Conservation (phyloP, 2,329 filamentous ascomycete species). For the Calonectria henricotiae region DNA sequence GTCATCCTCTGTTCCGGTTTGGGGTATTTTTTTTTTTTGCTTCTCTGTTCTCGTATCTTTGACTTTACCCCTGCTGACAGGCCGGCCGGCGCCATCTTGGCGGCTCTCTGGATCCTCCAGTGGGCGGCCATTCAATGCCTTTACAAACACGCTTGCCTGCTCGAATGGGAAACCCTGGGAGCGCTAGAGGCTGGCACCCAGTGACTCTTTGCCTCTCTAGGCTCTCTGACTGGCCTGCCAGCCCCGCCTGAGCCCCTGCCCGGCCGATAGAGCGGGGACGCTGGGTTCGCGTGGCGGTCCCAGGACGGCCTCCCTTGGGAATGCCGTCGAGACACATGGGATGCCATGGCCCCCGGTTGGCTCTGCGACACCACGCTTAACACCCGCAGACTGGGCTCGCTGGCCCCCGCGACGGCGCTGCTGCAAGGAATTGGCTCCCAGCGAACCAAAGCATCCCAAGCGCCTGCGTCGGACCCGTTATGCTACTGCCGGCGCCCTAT, state of each 20-base stretch:
- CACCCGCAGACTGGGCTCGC: background rate
- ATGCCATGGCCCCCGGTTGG: conserved; percentile 33
- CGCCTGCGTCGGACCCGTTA: conserved; percentile 19
- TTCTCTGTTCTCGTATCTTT: conserved; percentile 26
- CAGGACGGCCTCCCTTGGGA: conserved; percentile 30
- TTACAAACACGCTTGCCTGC: conserved; percentile 21
- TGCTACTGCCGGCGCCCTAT: conserved; percentile 30
- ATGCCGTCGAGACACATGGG: conserved; percentile 30
- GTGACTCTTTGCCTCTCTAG: conserved; percentile 6
- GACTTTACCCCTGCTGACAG: conserved; percentile 23
- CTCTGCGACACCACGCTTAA: conserved; percentile 10
- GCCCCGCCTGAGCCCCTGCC: conserved; percentile 2
- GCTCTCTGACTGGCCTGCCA: conserved; percentile 19
- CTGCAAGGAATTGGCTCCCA: conserved; percentile 30
- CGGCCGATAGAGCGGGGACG: conserved; percentile 31
- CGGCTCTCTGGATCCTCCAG: conserved; percentile 23
- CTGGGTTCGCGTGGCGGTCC: conserved; percentile 37
- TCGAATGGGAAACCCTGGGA: conserved; percentile 28
- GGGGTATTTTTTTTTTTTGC: conserved; percentile 1
- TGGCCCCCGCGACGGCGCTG: conserved; percentile 5
- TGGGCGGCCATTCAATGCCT: conserved; percentile 27
- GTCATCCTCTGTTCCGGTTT: background rate
- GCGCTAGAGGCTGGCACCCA: conserved; percentile 21
- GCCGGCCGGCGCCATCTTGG: conserved; percentile 18
- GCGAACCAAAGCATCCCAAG: conserved; percentile 34